phyloP scores from a whole-genome alignment of 129 eudicot species.

The Flaveria sonorensis region DNA sequence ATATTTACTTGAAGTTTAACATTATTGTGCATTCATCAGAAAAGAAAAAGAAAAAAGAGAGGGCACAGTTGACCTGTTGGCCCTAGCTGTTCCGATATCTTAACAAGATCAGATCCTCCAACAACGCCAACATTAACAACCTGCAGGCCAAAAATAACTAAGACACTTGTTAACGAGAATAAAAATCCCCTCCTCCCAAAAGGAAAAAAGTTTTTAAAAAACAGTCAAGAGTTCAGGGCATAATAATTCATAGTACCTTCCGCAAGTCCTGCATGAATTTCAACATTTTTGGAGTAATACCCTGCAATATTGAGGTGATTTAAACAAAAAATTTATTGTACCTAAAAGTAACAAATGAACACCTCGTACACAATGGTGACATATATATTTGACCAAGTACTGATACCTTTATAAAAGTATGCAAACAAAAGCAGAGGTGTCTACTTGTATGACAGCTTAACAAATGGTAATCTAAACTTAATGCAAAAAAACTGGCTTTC shows the following conservation, averaged over 20 bases:
- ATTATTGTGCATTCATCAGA: neutral
- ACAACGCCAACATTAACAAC: slow-evolving; percentile 86
- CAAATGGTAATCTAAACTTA: neutral
- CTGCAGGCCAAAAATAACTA: slow-evolving; percentile 39
- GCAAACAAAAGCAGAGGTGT: neutral
- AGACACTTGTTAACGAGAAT: slow-evolving; percentile 9
- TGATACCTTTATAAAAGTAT: neutral
- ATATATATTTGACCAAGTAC: neutral
- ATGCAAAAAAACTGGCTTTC: neutral
- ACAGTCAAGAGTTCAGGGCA: neutral
- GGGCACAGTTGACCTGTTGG: slow-evolving; percentile 51
- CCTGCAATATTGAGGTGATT: slow-evolving; percentile 47
- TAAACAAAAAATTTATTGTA: slow-evolving; percentile 7
- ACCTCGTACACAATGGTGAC: neutral
- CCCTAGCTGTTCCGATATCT: slow-evolving; percentile 96
- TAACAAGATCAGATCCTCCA: slow-evolving; percentile 96
- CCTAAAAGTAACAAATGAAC: slow-evolving; percentile 9
- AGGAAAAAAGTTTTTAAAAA: neutral
- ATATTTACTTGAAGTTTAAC: slow-evolving; percentile 1
- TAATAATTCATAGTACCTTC: slow-evolving; percentile 48
- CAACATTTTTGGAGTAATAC: slow-evolving; percentile 70
- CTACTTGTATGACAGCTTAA: neutral
- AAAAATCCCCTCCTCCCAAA: too few species aligned
- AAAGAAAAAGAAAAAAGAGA: neutral
- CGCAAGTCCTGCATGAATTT: slow-evolving; percentile 80